Evolutionary conservation across 2,329 filamentous ascomycete genomes (phyloP), one percentile per base, ranked within the genome.

Genomic region (Colletotrichum scovillei): DNA sequence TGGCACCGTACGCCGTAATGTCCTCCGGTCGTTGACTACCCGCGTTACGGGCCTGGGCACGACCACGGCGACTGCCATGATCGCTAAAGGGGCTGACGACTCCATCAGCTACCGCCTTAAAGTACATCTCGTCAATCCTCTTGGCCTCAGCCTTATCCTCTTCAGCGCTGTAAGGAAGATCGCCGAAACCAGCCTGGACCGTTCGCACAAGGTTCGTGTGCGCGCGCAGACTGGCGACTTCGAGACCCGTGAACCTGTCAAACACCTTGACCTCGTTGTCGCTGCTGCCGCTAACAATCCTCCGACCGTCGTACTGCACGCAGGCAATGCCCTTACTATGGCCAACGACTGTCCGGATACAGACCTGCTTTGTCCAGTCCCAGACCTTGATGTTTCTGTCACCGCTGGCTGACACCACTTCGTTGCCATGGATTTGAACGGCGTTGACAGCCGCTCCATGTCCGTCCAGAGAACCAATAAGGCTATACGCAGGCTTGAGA

Each of bases 251-350:
- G 58, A 90, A 89, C 57, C 93, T 92, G 80, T 98, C 97, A 81
- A 97, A 99, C 24, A 99, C 97, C 77, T 97, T 95, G 38, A 99
- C 95, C 53, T 97, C 95, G 80, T 97, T 95, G 81, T 99, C 97
- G 77, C 95, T 98, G 82, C 95, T 98, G 3, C 97, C 97, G 78
- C 95, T 98, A 64, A 99, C 95, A 75, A 99, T 97, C 24, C 97
- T 91, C 63, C 94, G 92, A 30, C 95, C 95, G 80, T 99, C 97
- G 79, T 97, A 98, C 82, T 99, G 96, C 19, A 99, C 95, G 81
- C 97, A 99, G 3, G 97, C 97, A 78, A 99, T 98, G 38, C 97
- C 97, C 81, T 99, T 99, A 75, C 91, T 91, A 79, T 99, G 97
- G 1, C 96, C 97, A 52, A 94, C 88, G 42, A 97, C 91, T 0